Base-by-base conservation (phyloP, 2,329 filamentous ascomycete genomes). In the Setomelanomma holmii region DNA sequence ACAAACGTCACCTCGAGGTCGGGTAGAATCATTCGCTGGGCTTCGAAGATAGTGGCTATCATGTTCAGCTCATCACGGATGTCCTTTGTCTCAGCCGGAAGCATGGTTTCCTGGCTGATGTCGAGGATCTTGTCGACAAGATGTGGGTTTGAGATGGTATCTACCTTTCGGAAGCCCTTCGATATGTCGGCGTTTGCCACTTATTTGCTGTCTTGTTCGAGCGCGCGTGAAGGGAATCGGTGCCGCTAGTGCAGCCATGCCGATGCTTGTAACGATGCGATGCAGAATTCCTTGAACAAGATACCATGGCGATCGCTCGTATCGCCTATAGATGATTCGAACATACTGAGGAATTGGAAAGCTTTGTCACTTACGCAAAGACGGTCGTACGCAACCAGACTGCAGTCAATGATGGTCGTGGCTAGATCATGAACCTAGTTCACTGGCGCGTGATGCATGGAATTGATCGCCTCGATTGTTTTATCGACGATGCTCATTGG, bases 1-100 rank as follows among this genome's bases (percentile, higher is more conserved):
- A 60, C 64, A 41, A 85, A 74, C 16, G 76, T 74, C 1, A 64
- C 64, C 49, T 79, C 78, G 21, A 85, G 77, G 40, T 83, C 78
- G 1, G 68, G 72, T 1, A 84, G 69, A 0, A 83, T 77, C 22
- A 73, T 68, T 3, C 75, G 64, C 56, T 85, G 83, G 27, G 82
- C 76, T 40, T 80, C 76, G 1, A 85, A 70, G 0, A 85, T 78
- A 45, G 80, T 81, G 4, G 68, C 70, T 23, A 89, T 82, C 73
- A 88, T 88, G 62, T 84, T 84, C 17, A 89, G 79, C 69, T 89
- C 86, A 61, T 89, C 86, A 16, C 84, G 81, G 45, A 89, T 87
- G 61, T 89, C 86, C 64, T 88, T 88, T 40, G 83, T 84, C 60
- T 89, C 86, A 0, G 83, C 80, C 0, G 89, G 76, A 0, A 88